Conservation (phyloP, 2,329 filamentous ascomycete species). For the Rhytidhysteron rufulum region DNA sequence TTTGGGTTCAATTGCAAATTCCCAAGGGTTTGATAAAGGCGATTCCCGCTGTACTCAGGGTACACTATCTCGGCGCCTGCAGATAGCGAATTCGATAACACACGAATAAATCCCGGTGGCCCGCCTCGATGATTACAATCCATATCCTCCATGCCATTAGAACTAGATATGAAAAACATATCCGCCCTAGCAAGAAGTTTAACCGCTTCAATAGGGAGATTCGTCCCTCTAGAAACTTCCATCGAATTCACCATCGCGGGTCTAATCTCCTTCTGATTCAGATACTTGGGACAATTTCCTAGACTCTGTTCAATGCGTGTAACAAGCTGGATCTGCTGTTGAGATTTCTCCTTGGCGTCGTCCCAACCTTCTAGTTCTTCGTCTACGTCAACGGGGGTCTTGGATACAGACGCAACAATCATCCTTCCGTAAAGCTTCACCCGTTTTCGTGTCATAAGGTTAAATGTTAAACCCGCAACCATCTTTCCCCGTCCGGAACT, state of each 20-base stretch:
- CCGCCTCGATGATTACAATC: conserved; percentile 82
- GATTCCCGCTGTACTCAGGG: conserved; percentile 82
- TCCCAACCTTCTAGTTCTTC: conserved; percentile 16
- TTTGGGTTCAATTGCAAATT: conserved; percentile 66
- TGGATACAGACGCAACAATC: conserved; percentile 57
- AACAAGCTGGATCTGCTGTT: conserved; percentile 54
- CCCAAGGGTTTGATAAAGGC: conserved; percentile 78
- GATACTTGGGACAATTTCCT: conserved; percentile 83
- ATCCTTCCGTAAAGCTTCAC: conserved; percentile 72
- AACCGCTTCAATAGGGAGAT: conserved; percentile 53
- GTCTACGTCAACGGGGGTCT: conserved; percentile 26
- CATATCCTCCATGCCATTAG: conserved; percentile 62
- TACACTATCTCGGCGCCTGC: conserved; percentile 58
- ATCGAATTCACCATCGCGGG: conserved; percentile 53
- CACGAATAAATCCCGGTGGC: conserved; percentile 66
- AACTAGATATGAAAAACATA: conserved; percentile 73
- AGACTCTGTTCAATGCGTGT: conserved; percentile 68
- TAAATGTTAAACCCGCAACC: conserved; percentile 59
- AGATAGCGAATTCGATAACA: conserved; percentile 52
- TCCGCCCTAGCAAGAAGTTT: conserved; percentile 63
- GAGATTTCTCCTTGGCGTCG: conserved; percentile 3
- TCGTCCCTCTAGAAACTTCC: conserved; percentile 45
- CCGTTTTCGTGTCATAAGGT: conserved; percentile 64
- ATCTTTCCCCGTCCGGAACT: conserved; percentile 44
- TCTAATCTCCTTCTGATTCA: conserved; percentile 67